These are phyloP conservation scores for Chrysosporium keratinophilum DNA, from an alignment of 2,329 filamentous ascomycete genomes.

Conservation along the genomic window DNA sequence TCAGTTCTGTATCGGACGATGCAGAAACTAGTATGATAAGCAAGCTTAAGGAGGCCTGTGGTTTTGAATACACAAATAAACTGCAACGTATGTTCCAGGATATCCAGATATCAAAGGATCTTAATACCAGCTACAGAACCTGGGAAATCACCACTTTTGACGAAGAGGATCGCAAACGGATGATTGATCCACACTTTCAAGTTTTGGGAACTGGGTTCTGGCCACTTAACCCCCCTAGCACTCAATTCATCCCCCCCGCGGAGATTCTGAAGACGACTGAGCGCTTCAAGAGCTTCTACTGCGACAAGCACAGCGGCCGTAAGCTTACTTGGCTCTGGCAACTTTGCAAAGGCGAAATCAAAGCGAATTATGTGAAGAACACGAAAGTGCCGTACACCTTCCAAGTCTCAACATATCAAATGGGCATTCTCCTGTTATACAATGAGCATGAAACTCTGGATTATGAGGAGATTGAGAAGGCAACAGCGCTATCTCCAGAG, in stretches of 20 bases:
- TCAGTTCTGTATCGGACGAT: conserved; percentile 90
- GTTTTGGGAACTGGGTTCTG: conserved; percentile 95
- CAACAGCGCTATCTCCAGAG: conserved; percentile 69
- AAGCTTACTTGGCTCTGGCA: conserved; percentile 99
- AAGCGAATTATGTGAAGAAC: conserved; percentile 81
- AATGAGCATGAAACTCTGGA: conserved; percentile 78
- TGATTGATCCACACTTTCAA: conserved; percentile 78
- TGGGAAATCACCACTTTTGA: conserved; percentile 57
- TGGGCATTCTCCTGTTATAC: conserved; percentile 90
- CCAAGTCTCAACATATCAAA: conserved; percentile 95
- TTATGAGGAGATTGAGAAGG: conserved; percentile 77
- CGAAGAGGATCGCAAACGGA: conserved; percentile 53
- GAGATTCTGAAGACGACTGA: conserved; percentile 82
- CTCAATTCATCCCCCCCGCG: conserved; percentile 75
- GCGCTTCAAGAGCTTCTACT: conserved; percentile 83
- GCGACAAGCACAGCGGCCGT: conserved; percentile 88
- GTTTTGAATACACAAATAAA: conserved; percentile 99
- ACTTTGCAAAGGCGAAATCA: conserved; percentile 92
- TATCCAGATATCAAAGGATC: conserved; percentile 96
- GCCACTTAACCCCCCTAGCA: conserved; percentile 79
- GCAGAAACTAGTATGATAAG: conserved; percentile 99
- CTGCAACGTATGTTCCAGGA: conserved; percentile 99
- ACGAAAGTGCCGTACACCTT: conserved; percentile 91
- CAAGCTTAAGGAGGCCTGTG: conserved; percentile 96
- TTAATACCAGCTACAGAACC: conserved; percentile 80